phyloP scores from a whole-genome alignment of 192 early-diverging fungal genomes.

The Coemansia sp. region DNA sequence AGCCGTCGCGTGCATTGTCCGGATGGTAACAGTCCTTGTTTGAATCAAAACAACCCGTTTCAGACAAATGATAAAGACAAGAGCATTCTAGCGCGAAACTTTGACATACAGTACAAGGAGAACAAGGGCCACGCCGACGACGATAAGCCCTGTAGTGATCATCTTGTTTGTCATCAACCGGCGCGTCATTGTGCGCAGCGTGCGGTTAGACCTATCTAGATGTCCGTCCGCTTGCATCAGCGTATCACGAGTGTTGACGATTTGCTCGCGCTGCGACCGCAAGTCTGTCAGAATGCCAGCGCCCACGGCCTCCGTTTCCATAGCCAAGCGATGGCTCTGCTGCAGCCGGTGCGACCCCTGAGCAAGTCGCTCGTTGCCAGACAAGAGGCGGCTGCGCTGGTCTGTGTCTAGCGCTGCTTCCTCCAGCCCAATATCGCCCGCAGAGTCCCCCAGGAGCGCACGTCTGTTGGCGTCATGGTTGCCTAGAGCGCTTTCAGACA shows the following conservation, averaged over 20 bases:
- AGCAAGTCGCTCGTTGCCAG: constrained; percentile 83
- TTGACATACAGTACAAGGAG: constrained; percentile 82
- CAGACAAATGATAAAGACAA: too few relatives aligned
- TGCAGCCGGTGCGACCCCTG: constrained; percentile 78
- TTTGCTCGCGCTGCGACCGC: constrained; percentile 87
- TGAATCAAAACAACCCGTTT: neutral
- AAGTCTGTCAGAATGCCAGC: constrained; percentile 79
- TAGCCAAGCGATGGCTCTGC: constrained; percentile 82
- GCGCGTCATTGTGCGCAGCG: constrained; percentile 72
- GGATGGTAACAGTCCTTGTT: constrained; percentile 4
- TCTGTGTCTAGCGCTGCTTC: constrained; percentile 49
- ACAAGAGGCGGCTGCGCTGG: constrained; percentile 74
- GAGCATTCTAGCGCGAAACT: constrained; percentile 56
- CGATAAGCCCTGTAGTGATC: constrained; percentile 82
- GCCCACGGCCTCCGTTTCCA: constrained; percentile 89
- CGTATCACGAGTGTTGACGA: constrained; percentile 81
- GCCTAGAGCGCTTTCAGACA: constrained; percentile 16
- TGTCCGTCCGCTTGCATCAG: constrained; percentile 76
- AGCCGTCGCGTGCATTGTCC: neutral
- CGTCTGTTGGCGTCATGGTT: constrained; percentile 56
- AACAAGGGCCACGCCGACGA: constrained; percentile 77
- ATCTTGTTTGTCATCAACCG: constrained; percentile 87
- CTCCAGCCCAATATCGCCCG: constrained; percentile 54
- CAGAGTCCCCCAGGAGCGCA: constrained; percentile 58
- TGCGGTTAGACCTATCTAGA: constrained; percentile 65